Conservation (phyloP, 352 stramenopile genomes). For the Phytopythium boreale region DNA sequence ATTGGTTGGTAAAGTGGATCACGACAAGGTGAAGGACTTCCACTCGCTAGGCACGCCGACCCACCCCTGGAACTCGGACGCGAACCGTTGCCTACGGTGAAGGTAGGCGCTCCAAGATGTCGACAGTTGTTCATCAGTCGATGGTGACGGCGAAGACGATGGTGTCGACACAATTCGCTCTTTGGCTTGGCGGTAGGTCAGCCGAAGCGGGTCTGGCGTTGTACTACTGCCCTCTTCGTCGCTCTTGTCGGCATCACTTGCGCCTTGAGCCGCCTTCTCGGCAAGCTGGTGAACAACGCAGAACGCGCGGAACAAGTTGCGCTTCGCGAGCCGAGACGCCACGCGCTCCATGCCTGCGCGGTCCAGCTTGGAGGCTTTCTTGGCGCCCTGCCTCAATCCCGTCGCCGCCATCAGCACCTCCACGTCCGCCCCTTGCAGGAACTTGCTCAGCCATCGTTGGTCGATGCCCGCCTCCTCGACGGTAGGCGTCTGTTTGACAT, state of each 20-base stretch:
- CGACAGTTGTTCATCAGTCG: not conserved
- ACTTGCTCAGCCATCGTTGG: slow-evolving; percentile 10
- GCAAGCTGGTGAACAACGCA: slow-evolving; percentile 13
- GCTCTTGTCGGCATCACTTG: not conserved
- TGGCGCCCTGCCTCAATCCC: slow-evolving; percentile 69
- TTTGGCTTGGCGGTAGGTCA: slow-evolving; percentile 42
- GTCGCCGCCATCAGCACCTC: slow-evolving; percentile 59
- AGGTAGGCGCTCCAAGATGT: not conserved
- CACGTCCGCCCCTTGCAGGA: slow-evolving; percentile 39
- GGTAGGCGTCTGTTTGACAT: not conserved
- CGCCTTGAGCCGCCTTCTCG: not conserved
- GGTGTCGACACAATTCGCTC: slow-evolving; percentile 14
- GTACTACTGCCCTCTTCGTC: not conserved
- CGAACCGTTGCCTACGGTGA: slow-evolving; percentile 7
- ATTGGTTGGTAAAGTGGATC: not conserved
- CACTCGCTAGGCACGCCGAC: slow-evolving; percentile 23
- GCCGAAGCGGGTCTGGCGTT: slow-evolving; percentile 2
- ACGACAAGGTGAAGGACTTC: slow-evolving; percentile 35
- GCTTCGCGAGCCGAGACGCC: slow-evolving; percentile 61
- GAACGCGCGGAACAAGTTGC: slow-evolving; percentile 54
- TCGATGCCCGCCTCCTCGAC: not conserved
- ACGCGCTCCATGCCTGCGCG: slow-evolving; percentile 38
- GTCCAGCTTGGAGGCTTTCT: slow-evolving; percentile 61
- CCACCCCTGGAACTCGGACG: slow-evolving; percentile 19
- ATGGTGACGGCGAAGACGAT: not conserved